Base-by-base conservation (phyloP, 2,329 filamentous ascomycete species). In the Colletotrichum filicis region DNA sequence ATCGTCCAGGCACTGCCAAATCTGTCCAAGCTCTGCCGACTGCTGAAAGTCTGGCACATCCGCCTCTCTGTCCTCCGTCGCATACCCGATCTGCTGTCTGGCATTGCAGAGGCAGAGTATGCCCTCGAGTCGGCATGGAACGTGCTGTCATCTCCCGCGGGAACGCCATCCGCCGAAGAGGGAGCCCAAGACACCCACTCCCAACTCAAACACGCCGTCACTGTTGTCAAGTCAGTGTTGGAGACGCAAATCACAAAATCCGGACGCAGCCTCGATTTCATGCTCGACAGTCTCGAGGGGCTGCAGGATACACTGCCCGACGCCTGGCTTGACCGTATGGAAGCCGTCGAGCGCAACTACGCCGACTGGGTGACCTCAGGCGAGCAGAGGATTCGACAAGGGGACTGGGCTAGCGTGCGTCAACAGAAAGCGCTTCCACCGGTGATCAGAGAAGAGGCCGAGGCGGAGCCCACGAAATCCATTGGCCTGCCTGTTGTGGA, bases 1-100 rank as follows among this genome's bases (percentile, higher is more conserved):
- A 93, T 98, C 22, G 84, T 99, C n/a, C 94, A 97, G 79, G 91
- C 95, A 4, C 87, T 99, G 24, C 97, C 97, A 1, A 92, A 93
- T 72, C 84, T 98, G 55, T 93, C 94, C 11, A 92, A 89, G 67
- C 83, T 99, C 26, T 91, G 91, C 67, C 88, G 89, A 9, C 83
- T 97, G n/a, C 85, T 98, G 62, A 90, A 91, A 68, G 88, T 88
- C 2, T 99, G 97, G 97, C 91, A 88, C 30, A 87, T 93, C 53
- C 92, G 97, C 24, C 84, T 98, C 16, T 84, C 89, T 1, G 92
- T 98, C 5, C 85, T 98, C 52, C 90, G 91, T 63, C 92, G 92
- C 76, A 89, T 96, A 0, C 94, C 96, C 0, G 83, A 86, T 2
- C 90, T 96, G 71, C 81, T 97, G 8, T 80, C 83, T 19, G 89